Conservation (phyloP, 176 grass and related monocot genomes). For the Elaeis guineensis region DNA sequence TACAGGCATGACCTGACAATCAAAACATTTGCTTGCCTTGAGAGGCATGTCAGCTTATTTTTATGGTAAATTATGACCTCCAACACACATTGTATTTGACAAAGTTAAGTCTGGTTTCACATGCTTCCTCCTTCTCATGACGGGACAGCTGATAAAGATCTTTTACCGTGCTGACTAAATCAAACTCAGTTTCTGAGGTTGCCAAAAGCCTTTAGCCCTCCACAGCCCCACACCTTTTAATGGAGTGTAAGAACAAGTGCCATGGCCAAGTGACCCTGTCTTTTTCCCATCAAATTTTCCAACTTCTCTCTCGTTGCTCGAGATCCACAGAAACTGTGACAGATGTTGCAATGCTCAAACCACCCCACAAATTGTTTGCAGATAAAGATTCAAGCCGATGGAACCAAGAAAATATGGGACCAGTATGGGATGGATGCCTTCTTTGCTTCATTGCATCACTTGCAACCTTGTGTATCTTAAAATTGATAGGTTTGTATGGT, state of each 20-base stretch:
- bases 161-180: background rate
- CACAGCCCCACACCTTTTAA: background rate
- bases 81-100: too few species aligned
- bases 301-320: constrained; percentile 1
- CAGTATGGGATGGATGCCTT: too few species aligned
- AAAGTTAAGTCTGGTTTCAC: too few species aligned
- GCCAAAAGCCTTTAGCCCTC: background rate
- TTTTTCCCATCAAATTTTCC: constrained; percentile 11
- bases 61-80: too few species aligned
- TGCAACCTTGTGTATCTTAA: too few species aligned
- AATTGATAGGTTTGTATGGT: too few species aligned
- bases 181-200: background rate
- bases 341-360: background rate
- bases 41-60: constrained; percentile 4
- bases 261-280: constrained; percentile 12
- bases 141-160: background rate
- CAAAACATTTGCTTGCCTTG: background rate
- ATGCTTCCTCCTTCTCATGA: too few species aligned
- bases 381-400: too few species aligned
- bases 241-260: constrained; percentile 9
- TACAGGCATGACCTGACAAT: background rate
- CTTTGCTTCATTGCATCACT: too few species aligned
- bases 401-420: too few species aligned
- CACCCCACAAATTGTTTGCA: background rate
- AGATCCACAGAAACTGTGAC: background rate